These are phyloP conservation scores for Allomyces macrogynus DNA, from an alignment of 192 early-diverging fungal genomes.

Conservation along the genomic window DNA sequence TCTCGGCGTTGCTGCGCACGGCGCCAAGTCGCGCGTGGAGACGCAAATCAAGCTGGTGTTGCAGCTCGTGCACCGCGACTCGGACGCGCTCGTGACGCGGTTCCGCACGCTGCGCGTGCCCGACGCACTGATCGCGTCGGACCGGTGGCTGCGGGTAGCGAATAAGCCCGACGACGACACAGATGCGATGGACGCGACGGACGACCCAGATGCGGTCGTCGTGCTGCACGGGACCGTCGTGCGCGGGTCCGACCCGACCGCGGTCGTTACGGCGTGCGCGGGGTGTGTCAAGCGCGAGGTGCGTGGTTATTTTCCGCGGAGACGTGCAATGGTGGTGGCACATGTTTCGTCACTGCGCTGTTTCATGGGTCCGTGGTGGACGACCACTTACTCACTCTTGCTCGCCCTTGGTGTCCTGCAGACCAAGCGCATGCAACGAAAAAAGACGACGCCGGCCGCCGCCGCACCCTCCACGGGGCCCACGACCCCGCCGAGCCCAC, in stretches of 20 bases:
- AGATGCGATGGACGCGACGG: no score
- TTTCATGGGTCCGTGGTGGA: no score
- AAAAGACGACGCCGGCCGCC: neutral
- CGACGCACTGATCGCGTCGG: constrained; percentile 61
- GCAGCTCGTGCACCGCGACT: constrained; percentile 47
- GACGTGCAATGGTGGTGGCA: no score
- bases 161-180: no score
- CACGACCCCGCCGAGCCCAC: neutral
- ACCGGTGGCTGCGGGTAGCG: constrained; percentile 7
- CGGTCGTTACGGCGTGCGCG: neutral
- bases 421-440: neutral
- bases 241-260: neutral
- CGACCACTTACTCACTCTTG: no score
- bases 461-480: neutral
- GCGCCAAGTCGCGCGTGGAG: no score
- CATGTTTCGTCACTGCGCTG: no score
- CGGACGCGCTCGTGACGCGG: constrained; percentile 59
- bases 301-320: neutral
- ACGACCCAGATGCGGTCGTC: neutral
- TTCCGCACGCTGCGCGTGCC: constrained; percentile 22
- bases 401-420: no score
- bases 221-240: neutral
- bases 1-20: no score
- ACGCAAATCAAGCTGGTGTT: no score
- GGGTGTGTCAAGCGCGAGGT: neutral